Base-by-base conservation (phyloP, 1,139 yeast species). In the Kluyveromyces sp. region DNA sequence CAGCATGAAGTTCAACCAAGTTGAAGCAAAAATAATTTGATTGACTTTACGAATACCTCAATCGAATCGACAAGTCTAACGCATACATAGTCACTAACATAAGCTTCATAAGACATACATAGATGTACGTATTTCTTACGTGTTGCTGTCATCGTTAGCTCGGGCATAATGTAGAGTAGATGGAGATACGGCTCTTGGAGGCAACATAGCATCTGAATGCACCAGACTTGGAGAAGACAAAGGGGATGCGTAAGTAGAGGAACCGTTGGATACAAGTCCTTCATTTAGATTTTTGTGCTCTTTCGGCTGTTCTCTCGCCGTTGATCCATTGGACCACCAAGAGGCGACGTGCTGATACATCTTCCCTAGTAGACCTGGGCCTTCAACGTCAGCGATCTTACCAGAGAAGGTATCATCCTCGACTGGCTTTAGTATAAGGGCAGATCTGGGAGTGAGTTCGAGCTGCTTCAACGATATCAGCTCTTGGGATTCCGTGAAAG, bases 401-500 rank as follows among this genome's bases (percentile, higher is more conserved):
- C 47, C 32, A 2, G 44, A 42, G 7, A 42, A 45, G n/a, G 33
- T 22, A 6, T 40, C 42, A 7, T 41, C 45, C 59, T 35, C 55
- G 22, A 58, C 30, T 9, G 86, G 85, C 54, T 80, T 79, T 48
- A 83, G 66, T 32, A 80, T 76, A 39, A 83, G 62, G 0, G 81
- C 84, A 12, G 87, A 78, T 42, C 89, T 68, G 1, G 94, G 92
- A 12, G 72, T 65, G 45, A 83, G 65, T 7, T 71, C 76, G 40
- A 83, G 65, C 3, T 67, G 70, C 19, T 54, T 57, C 36, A 83
- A 65, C 3, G 75, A 60, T 41, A 58, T 58, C 44, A 70, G 67
- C 55, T 82, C 88, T 43, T 80, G 82, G 7, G 71, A 67, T 12
- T 72, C 76, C 2, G 72, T 65, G 49, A 71, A 74, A 1, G 70